Percentiles rank a stretch among this genome's conserved stretches.
phyloP scores from a whole-genome alignment of 73 alveolate species.

The Paramecium octaurelia region DNA sequence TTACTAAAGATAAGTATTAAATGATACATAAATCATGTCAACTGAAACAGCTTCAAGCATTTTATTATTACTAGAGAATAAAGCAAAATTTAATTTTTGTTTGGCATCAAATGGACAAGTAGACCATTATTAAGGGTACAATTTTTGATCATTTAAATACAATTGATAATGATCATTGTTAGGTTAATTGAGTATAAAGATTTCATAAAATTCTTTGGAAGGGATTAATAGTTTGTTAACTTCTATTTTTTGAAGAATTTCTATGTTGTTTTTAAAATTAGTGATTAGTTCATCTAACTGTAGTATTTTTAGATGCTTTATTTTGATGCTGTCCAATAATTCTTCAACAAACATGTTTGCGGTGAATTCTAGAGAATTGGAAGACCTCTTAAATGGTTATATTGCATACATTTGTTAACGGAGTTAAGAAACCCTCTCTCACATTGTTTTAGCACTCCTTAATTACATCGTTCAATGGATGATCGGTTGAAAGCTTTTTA shows the following conservation, averaged over 20 bases:
- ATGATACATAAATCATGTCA: not conserved
- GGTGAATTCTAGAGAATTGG: not conserved
- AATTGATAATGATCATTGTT: not conserved
- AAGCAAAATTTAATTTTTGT: not conserved
- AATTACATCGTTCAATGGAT: not conserved
- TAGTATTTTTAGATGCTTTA: not conserved
- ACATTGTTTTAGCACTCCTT: not conserved
- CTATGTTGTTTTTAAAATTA: not conserved
- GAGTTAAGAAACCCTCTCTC: slow-evolving; percentile 31
- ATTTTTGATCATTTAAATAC: not conserved
- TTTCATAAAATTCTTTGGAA: not conserved
- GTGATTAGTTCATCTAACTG: not conserved
- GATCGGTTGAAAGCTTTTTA: not conserved
- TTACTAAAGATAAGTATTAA: not conserved
- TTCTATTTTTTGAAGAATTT: not conserved
- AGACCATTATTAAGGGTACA: not conserved
- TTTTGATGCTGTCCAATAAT: not conserved
- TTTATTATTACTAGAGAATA: not conserved
- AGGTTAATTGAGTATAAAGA: not conserved
- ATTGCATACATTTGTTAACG: not conserved
- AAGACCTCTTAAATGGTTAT: not conserved
- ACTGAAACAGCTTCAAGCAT: not conserved
- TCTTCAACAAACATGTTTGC: slow-evolving; percentile 23
- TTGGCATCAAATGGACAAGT: not conserved
- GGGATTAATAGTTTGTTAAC: not conserved